Percentiles rank a stretch among this genome's conserved stretches.
Conservation (phyloP, 129 eudicot species). For the Gnaphalium uliginosum region DNA sequence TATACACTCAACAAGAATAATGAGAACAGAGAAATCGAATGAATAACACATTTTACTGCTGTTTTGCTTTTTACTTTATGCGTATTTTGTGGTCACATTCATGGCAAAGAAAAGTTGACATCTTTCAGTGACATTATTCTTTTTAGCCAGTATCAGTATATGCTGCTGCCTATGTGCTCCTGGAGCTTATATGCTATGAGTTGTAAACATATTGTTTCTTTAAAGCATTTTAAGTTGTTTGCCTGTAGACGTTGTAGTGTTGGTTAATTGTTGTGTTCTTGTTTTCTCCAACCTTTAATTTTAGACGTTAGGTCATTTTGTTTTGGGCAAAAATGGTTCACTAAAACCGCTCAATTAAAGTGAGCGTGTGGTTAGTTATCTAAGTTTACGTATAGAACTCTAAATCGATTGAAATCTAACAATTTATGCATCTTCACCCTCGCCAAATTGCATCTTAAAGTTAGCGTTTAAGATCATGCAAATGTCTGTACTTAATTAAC, state of each 20-base stretch:
- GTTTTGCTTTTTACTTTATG: constrained; percentile 10
- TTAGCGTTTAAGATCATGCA: too few species aligned
- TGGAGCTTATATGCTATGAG: neutral
- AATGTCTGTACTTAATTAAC: too few species aligned
- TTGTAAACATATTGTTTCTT: neutral
- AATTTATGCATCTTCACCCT: too few species aligned
- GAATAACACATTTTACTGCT: constrained; percentile 14
- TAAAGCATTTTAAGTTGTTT: neutral
- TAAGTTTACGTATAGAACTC: too few species aligned
- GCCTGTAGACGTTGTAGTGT: neutral
- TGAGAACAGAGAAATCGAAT: constrained; percentile 29
- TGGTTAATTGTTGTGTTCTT: neutral
- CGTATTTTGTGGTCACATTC: constrained; percentile 9
- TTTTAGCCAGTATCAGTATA: neutral
- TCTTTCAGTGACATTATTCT: neutral
- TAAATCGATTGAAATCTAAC: too few species aligned
- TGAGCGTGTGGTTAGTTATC: too few species aligned
- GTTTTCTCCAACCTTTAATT: neutral
- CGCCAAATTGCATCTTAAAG: too few species aligned
- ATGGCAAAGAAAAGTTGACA: constrained; percentile 3
- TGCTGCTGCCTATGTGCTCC: neutral
- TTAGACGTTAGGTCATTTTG: too few species aligned
- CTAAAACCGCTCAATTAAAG: too few species aligned
- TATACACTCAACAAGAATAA: constrained; percentile 20
- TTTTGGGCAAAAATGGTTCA: too few species aligned